phyloP scores from a whole-genome alignment of 129 eudicot genomes.

The Heracleum sosnowskyi region DNA sequence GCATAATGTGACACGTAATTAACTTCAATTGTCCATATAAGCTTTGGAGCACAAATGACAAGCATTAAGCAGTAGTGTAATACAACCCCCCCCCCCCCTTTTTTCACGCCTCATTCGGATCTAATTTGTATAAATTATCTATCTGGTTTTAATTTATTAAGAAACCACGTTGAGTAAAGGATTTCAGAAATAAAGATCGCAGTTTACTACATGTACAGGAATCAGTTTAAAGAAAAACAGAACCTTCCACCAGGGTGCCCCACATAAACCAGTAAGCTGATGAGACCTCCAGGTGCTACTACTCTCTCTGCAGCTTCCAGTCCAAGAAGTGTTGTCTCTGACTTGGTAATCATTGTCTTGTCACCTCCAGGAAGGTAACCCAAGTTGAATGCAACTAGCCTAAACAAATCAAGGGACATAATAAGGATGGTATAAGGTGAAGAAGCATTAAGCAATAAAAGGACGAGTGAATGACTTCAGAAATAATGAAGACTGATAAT shows the following conservation, averaged over 20 bases:
- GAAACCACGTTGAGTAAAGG: not conserved
- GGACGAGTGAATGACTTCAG: not conserved
- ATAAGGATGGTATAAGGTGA: not conserved
- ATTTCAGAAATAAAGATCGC: not conserved
- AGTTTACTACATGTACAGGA: not conserved
- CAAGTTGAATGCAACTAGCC: slow-evolving; percentile 95
- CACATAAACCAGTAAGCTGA: slow-evolving; percentile 73
- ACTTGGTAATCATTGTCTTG: slow-evolving; percentile 61
- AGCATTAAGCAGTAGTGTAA: not conserved
- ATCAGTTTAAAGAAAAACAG: not conserved
- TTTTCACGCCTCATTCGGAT: not conserved
- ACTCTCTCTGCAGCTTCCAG: slow-evolving; percentile 71
- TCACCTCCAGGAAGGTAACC: slow-evolving; percentile 98
- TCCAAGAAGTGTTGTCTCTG: slow-evolving; percentile 65
- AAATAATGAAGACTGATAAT: not conserved
- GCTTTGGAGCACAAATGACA: not conserved
- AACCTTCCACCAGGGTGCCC: slow-evolving; percentile 98
- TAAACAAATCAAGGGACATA: slow-evolving; percentile 13
- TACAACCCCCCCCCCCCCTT: not conserved
- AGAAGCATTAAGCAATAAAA: not conserved
- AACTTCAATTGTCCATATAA: not conserved
- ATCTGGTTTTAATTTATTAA: not conserved
- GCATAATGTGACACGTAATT: slow-evolving; percentile 9
- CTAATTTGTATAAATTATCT: not conserved
- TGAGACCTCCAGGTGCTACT: slow-evolving; percentile 68